Percentiles rank a stretch among this genome's conserved stretches.
These are phyloP conservation scores for Arachis stenosperma DNA, from an alignment of 306 rosid species.

Conservation along the genomic window DNA sequence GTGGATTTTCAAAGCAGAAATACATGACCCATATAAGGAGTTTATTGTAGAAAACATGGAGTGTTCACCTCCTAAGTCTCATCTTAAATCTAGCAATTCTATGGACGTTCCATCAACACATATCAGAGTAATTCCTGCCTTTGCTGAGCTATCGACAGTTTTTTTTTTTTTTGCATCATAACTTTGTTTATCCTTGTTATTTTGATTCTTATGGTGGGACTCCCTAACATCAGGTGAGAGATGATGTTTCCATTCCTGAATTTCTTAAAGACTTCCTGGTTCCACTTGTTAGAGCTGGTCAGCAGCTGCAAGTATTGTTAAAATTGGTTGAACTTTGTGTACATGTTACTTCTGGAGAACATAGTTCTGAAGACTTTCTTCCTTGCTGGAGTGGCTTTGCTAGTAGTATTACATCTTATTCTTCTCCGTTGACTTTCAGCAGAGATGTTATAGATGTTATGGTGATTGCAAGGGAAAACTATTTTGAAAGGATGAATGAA, in stretches of 20 bases:
- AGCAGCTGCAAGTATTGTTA: constrained; percentile 89
- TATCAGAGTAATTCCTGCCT: constrained; percentile 64
- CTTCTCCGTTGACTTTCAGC: constrained; percentile 65
- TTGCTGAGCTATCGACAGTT: constrained; percentile 31
- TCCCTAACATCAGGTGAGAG: constrained; percentile 68
- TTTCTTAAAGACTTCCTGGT: constrained; percentile 67
- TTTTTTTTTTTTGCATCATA: constrained; percentile 29
- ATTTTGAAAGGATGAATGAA: constrained; percentile 74
- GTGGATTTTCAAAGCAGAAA: constrained; percentile 96
- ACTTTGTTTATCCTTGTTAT: constrained; percentile 33
- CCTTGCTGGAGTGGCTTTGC: constrained; percentile 88
- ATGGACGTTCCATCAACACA: constrained; percentile 59
- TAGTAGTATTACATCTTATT: constrained; percentile 49
- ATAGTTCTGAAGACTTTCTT: constrained; percentile 71
- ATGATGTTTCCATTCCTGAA: constrained; percentile 77
- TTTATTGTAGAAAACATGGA: constrained; percentile 68
- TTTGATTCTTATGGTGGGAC: constrained; percentile 45
- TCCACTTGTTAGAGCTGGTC: constrained; percentile 95
- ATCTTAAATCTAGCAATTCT: constrained; percentile 48
- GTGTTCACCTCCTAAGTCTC: constrained; percentile 41
- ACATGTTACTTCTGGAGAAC: constrained; percentile 55
- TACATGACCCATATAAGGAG: constrained; percentile 87
- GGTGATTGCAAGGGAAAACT: constrained; percentile 66
- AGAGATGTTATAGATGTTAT: constrained; percentile 61
- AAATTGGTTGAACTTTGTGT: constrained; percentile 86